Conservation (phyloP, 352 stramenopile species). For the Phytophthora meadii region DNA sequence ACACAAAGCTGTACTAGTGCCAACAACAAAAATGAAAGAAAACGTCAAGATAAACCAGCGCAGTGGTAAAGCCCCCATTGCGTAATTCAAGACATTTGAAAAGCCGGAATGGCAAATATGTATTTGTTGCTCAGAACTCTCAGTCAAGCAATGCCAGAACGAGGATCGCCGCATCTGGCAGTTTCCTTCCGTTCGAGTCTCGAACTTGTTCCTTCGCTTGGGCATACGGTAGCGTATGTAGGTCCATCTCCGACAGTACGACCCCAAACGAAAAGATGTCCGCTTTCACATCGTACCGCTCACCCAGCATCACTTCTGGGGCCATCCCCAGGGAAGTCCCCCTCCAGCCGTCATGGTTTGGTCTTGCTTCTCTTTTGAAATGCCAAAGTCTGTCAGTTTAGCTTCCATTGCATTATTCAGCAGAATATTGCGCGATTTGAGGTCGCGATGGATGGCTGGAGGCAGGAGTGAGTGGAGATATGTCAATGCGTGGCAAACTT, state of each 20-base stretch:
- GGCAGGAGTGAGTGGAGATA: conserved; percentile 46
- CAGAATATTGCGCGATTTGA: conserved; percentile 44
- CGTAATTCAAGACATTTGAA: too few species aligned
- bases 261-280: conserved; percentile 55
- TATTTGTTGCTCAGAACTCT: too few species aligned
- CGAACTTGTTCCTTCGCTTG: conserved; percentile 31
- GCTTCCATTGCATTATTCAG: conserved; percentile 32
- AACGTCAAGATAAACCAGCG: too few species aligned
- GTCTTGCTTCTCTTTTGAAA: conserved; percentile 28
- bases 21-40: too few species aligned
- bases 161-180: conserved; percentile 38
- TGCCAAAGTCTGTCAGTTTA: conserved; percentile 46
- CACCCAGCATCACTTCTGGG: conserved; percentile 57
- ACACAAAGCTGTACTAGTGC: too few species aligned
- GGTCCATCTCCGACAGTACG: conserved; percentile 42
- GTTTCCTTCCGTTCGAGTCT: conserved; percentile 19
- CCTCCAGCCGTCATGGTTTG: conserved; percentile 41
- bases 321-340: conserved; percentile 65
- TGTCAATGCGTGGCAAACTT: conserved; percentile 36
- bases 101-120: too few species aligned
- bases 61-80: too few species aligned
- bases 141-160: too few species aligned
- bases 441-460: conserved; percentile 41
- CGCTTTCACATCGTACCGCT: conserved; percentile 44
- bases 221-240: conserved; percentile 35